A percentile compares a stretch with the other conserved stretches of the same genome.
These are phyloP conservation scores for Citrus glauca DNA, from an alignment of 345 rosid species.

Conservation along the genomic window DNA sequence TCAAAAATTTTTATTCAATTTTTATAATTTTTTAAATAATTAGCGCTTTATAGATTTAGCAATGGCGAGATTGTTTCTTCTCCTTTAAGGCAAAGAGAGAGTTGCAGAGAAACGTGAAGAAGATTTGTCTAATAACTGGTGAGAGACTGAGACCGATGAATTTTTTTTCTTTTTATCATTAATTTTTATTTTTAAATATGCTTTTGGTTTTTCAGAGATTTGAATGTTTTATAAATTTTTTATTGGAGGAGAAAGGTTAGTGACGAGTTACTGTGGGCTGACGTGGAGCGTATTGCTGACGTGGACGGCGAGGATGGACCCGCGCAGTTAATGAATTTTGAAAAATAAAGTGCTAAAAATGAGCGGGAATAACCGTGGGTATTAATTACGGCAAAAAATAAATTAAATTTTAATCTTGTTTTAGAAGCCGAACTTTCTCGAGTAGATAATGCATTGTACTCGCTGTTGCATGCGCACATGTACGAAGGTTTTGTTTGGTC, in stretches of 20 bases:
- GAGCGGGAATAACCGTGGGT: slow-evolving; percentile 56
- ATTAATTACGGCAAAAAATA: neutral
- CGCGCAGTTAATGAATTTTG: slow-evolving; percentile 28
- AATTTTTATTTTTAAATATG: neutral
- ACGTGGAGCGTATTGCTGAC: slow-evolving; percentile 26
- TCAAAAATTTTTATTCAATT: neutral
- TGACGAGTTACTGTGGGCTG: slow-evolving; percentile 1
- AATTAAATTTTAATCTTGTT: no score
- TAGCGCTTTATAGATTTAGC: slow-evolving; percentile 6
- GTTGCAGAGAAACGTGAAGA: slow-evolving; percentile 37
- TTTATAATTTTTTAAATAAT: neutral
- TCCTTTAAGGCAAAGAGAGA: slow-evolving; percentile 53
- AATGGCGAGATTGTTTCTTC: slow-evolving; percentile 51
- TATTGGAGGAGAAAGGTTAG: neutral
- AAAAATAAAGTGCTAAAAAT: slow-evolving; percentile 24
- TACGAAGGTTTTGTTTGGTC: neutral
- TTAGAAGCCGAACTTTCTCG: neutral
- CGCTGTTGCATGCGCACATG: neutral
- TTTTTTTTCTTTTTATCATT: slow-evolving; percentile 15
- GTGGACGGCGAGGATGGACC: slow-evolving; percentile 29
- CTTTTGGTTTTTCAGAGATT: neutral
- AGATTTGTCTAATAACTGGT: slow-evolving; percentile 7
- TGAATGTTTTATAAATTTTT: neutral
- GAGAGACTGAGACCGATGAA: slow-evolving; percentile 22
- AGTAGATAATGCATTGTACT: neutral